phyloP scores from a whole-genome alignment of 208 protist species.

The Trypanosoma vivax region DNA sequence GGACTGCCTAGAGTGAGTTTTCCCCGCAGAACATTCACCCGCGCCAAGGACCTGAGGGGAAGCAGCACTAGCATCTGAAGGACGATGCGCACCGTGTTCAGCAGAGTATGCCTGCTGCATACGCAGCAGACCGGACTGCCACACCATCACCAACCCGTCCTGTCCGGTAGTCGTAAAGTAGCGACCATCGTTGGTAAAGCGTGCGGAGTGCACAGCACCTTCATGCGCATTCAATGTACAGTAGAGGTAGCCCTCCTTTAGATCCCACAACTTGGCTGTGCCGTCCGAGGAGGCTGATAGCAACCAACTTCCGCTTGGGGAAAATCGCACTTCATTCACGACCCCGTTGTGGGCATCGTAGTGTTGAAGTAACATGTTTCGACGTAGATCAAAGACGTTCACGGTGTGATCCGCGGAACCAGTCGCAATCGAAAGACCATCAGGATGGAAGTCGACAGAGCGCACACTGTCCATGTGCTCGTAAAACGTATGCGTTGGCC shows the following conservation, averaged over 20 bases:
- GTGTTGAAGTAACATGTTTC: constrained; percentile 71
- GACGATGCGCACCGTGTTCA: not conserved
- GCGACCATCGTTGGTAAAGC: constrained; percentile 42
- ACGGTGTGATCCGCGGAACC: constrained; percentile 57
- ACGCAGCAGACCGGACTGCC: constrained; percentile 57
- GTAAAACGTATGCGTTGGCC: constrained; percentile 54
- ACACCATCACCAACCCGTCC: constrained; percentile 78
- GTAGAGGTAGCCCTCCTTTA: constrained; percentile 73
- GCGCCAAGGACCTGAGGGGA: not conserved
- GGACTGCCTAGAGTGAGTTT: no score
- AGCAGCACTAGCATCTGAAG: not conserved
- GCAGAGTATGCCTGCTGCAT: constrained; percentile 3
- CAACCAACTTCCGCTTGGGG: constrained; percentile 72
- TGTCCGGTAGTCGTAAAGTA: constrained; percentile 65
- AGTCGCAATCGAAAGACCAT: constrained; percentile 72
- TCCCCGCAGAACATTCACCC: not conserved
- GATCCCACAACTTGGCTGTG: constrained; percentile 80
- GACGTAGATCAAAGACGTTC: constrained; percentile 87
- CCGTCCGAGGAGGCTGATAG: constrained; percentile 73
- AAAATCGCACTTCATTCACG: constrained; percentile 67
- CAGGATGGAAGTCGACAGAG: constrained; percentile 74
- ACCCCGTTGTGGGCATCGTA: constrained; percentile 69
- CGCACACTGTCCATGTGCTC: constrained; percentile 52
- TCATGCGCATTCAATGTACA: constrained; percentile 81
- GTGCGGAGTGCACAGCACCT: constrained; percentile 45